Evolutionary conservation across 495 filamentous ascomycete genomes (phyloP).

Genomic region (Xylaria curta): DNA sequence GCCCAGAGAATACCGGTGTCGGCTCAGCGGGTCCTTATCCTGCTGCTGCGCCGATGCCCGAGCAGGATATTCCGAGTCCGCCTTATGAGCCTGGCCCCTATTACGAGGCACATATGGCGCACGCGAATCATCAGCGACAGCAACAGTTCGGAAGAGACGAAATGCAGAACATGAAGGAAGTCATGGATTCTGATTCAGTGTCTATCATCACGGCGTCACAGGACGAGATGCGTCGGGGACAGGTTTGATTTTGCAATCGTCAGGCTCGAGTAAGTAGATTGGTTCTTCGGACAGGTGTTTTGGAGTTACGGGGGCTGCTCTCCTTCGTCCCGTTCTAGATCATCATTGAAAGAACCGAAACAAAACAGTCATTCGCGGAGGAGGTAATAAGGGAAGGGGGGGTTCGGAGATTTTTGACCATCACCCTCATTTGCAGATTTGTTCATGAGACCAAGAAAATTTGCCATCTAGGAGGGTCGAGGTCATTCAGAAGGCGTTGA

Average conservation of each 20-base stretch:
- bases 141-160: not conserved
- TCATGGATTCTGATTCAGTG: not conserved
- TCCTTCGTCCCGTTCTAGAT: not conserved
- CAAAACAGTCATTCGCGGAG: not conserved
- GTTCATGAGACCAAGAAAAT: not conserved
- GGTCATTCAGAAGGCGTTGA: not conserved
- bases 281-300: not conserved
- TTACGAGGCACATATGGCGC: conserved; percentile 19
- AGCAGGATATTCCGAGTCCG: conserved; percentile 13
- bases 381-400: not conserved
- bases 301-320: not conserved
- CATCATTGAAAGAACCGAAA: not conserved
- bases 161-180: not conserved
- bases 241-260: conserved; percentile 8
- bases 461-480: not conserved
- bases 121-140: not conserved
- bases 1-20: not conserved
- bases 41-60: not conserved
- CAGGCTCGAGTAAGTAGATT: not conserved
- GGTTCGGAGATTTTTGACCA: not conserved
- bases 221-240: conserved; percentile 21
- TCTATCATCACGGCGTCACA: not conserved
- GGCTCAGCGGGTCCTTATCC: not conserved
- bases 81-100: conserved; percentile 22
- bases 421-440: not conserved